A percentile compares a stretch with the other conserved stretches of the same genome.
These are phyloP conservation scores for Ambrosiella cleistominuta DNA, from an alignment of 2,329 filamentous ascomycete genomes.

Conservation along the genomic window DNA sequence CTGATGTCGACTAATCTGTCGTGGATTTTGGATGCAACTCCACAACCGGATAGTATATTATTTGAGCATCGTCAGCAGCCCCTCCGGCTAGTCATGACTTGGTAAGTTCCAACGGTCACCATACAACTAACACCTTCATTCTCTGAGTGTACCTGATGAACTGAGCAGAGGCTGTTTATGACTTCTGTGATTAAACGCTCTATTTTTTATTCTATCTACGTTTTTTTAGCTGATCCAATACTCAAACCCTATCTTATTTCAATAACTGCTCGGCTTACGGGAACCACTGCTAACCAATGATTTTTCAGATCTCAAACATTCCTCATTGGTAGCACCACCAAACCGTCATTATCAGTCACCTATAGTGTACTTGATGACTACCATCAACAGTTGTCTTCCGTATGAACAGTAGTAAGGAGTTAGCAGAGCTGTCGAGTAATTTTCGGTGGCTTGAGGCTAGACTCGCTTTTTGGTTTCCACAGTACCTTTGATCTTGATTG, in stretches of 20 bases:
- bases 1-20: constrained; percentile 24
- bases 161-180: constrained; percentile 31
- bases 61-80: not conserved
- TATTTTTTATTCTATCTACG: constrained; percentile 14
- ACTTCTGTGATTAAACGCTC: constrained; percentile 14
- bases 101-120: constrained; percentile 15
- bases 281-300: constrained; percentile 8
- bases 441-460: not conserved
- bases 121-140: not conserved
- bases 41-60: too few species aligned
- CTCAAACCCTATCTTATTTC: not conserved
- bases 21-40: too few species aligned
- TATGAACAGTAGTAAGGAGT: not conserved
- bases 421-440: not conserved
- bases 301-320: not conserved
- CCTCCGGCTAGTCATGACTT: not conserved
- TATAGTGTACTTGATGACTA: not conserved
- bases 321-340: not conserved
- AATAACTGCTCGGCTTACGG: constrained; percentile 5
- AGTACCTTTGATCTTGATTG: not conserved
- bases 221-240: constrained; percentile 9
- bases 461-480: not conserved
- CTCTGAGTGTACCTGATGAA: constrained; percentile 23
- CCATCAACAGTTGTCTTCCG: not conserved
- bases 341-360: not conserved